Percentiles rank a stretch among this genome's conserved stretches.
phyloP scores from a whole-genome alignment of 2,329 filamentous ascomycete species.

The Fusarium odoratissimum region DNA sequence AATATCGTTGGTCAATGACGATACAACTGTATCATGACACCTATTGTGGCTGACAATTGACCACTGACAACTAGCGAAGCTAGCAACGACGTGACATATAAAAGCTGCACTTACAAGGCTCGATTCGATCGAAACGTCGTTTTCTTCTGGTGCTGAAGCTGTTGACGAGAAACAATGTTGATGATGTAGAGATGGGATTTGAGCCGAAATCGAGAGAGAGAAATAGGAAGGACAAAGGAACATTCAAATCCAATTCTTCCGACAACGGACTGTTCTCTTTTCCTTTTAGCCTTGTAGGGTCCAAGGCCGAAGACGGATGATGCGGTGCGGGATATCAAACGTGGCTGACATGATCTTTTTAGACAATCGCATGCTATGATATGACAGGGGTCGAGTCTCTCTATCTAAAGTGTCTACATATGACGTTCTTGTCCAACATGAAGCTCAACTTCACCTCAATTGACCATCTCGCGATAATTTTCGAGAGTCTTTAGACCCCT shows the following conservation, averaged over 20 bases:
- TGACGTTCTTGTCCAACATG: slow-evolving; percentile 22
- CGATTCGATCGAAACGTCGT: slow-evolving; percentile 10
- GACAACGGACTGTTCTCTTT: slow-evolving; percentile 44
- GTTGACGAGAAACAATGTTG: slow-evolving; percentile 11
- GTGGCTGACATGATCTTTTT: slow-evolving; percentile 38
- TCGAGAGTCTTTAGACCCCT: slow-evolving; percentile 20
- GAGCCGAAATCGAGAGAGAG: slow-evolving; percentile 33
- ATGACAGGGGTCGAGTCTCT: slow-evolving; percentile 25
- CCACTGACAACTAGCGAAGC: slow-evolving; percentile 19
- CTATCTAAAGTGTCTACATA: slow-evolving; percentile 35
- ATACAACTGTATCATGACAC: slow-evolving; percentile 21
- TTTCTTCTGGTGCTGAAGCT: slow-evolving; percentile 13
- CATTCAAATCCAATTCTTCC: slow-evolving; percentile 29
- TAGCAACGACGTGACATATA: slow-evolving; percentile 11
- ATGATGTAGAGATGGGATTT: slow-evolving; percentile 29
- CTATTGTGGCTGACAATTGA: slow-evolving; percentile 34
- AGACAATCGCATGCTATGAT: slow-evolving; percentile 29
- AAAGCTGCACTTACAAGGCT: slow-evolving; percentile 31
- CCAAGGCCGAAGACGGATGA: slow-evolving; percentile 34
- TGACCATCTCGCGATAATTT: slow-evolving; percentile 33
- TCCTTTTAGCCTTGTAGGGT: slow-evolving; percentile 38
- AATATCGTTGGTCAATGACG: slow-evolving; percentile 39
- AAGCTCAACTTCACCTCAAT: slow-evolving; percentile 32
- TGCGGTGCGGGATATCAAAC: slow-evolving; percentile 25
- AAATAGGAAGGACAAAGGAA: slow-evolving; percentile 24